Conservation (phyloP, 768 basidiomycete genomes). For the Floccularia luteovirens region DNA sequence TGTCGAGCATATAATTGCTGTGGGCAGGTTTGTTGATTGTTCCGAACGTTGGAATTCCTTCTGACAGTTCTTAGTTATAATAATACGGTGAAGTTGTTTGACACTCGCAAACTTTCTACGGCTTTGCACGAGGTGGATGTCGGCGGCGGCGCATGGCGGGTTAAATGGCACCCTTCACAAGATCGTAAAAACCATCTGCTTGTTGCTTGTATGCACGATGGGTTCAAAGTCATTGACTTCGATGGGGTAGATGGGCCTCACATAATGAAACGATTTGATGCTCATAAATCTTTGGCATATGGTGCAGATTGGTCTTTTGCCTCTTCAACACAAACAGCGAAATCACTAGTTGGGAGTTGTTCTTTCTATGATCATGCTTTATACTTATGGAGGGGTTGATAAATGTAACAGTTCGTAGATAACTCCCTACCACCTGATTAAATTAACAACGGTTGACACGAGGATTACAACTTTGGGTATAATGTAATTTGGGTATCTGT, state of each 20-base stretch:
- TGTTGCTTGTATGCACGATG: conserved; percentile 97
- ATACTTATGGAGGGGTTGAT: conserved; percentile 68
- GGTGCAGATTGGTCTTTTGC: conserved; percentile 84
- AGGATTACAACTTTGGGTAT: too few species aligned
- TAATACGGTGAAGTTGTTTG: conserved; percentile 72
- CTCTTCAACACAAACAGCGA: conserved; percentile 11
- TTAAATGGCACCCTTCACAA: conserved; percentile 87
- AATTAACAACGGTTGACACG: too few species aligned
- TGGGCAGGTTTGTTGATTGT: conserved; percentile 63
- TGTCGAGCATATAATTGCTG: conserved; percentile 75
- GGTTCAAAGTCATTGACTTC: conserved; percentile 78
- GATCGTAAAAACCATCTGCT: conserved; percentile 67
- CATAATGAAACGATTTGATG: conserved; percentile 56
- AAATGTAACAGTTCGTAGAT: too few species aligned
- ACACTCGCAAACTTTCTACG: conserved; percentile 56
- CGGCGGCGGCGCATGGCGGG: conserved; percentile 92
- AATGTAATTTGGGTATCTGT: too few species aligned
- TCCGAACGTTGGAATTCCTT: conserved; percentile 1
- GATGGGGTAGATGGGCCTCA: conserved; percentile 21
- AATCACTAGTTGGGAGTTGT: conserved; percentile 73
- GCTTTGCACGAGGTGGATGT: conserved; percentile 58
- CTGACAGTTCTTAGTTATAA: conserved; percentile 58
- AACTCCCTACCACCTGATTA: too few species aligned
- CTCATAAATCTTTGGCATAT: conserved; percentile 81
- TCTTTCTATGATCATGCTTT: conserved; percentile 93